Base-by-base conservation (phyloP, 2,329 filamentous ascomycete genomes). In the Neonectria sp. region DNA sequence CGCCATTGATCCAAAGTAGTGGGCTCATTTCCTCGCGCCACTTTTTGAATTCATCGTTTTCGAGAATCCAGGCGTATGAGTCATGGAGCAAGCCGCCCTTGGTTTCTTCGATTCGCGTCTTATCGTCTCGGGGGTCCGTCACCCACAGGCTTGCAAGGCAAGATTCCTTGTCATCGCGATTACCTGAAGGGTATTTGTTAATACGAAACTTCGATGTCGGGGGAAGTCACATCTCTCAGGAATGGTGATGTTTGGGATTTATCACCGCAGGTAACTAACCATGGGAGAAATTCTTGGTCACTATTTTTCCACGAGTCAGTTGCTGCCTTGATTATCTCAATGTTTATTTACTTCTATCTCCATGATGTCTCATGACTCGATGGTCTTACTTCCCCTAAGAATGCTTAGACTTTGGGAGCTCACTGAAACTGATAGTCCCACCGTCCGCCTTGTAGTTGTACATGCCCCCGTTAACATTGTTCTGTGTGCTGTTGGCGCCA, bases 91-190 rank as follows among this genome's bases (percentile, higher is more conserved):
- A 7, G 17, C 55, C 53, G 1, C 55, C 60, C 9, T 58, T 63
- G 9, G 4, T 35, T 0, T 53, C 5, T 4, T 53, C 46, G 17
- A 63, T 63, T 2, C 60, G 53, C 1, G 8, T 21, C n/a, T 58
- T 63, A 11, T 63, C 60, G 1, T 11, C 2, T 12, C 17, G 33
- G 4, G 60, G 45, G n/a, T 63, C 46, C 8, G 60, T 60, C 27
- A 53, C 31, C 4, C n/a, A 24, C 12, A 59, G 46, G 8, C 31
- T 17, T 25, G 9, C 3, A 37, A 37, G 35, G 35, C 9, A 37
- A 37, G 11, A 15, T 4, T 3, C 2, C 3, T 12, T 7, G 15
- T 37, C 9, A 12, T 15, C 35, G 21, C 21, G 21, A n/a, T n/a
- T n/a, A n/a, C n/a, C n/a, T n/a, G n/a, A n/a, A n/a, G n/a, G n/a